phyloP scores from a whole-genome alignment of 495 filamentous ascomycete genomes.

The Penicillium ochrochloron region DNA sequence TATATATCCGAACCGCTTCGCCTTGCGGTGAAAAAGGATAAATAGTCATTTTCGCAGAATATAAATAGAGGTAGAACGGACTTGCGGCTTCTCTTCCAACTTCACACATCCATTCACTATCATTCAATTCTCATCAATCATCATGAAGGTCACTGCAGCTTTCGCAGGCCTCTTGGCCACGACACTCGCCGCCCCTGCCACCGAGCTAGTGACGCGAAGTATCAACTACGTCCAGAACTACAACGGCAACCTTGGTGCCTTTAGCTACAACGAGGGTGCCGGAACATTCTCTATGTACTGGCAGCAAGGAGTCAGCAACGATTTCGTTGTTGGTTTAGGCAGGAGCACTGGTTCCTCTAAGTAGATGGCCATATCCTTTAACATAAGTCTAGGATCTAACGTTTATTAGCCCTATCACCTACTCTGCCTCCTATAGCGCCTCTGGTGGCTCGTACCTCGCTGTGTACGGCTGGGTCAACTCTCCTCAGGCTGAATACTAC shows the following conservation, averaged over 20 bases:
- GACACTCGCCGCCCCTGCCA: conserved; percentile 16
- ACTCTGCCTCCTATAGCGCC: conserved; percentile 18
- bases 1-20: conserved; percentile 14
- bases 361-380: conserved; percentile 14
- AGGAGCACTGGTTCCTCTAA: conserved; percentile 19
- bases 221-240: conserved; percentile 26
- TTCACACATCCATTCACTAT: conserved; percentile 17
- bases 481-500: conserved; percentile 24
- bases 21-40: conserved; percentile 19
- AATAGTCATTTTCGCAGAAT: conserved; percentile 17
- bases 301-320: conserved; percentile 19
- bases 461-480: conserved; percentile 25
- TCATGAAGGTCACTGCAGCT: conserved; percentile 22
- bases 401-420: conserved; percentile 20
- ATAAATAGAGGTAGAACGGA: conserved; percentile 17
- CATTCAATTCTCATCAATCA: conserved; percentile 16
- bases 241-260: conserved; percentile 22
- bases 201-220: conserved; percentile 16
- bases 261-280: conserved; percentile 20
- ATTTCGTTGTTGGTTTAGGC: conserved; percentile 24
- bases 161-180: conserved; percentile 19
- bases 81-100: conserved; percentile 13
- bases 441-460: conserved; percentile 21
- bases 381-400: conserved; percentile 15
- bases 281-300: conserved; percentile 24